phyloP scores from a whole-genome alignment of 2,329 filamentous ascomycete species.

The Stemphylium lycopersici region DNA sequence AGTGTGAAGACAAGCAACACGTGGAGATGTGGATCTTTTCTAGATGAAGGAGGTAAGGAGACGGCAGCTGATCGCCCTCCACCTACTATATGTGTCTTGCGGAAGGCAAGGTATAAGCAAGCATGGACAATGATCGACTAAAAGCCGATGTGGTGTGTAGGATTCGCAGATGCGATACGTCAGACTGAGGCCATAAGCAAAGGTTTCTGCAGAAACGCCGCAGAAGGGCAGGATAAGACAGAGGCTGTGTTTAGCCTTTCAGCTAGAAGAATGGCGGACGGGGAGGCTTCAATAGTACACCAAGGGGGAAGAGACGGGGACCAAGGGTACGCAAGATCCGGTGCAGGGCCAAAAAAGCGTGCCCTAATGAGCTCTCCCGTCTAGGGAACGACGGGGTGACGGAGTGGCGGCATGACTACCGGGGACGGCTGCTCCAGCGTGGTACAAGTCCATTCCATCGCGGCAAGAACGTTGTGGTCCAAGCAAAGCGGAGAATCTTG shows the following conservation, averaged over 20 bases:
- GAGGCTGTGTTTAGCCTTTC: conserved; percentile 3
- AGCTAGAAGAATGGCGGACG: conserved; percentile 5
- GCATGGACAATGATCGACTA: conserved; percentile 12
- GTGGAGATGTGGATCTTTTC: conserved; percentile 10
- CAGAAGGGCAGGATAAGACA: conserved; percentile 1
- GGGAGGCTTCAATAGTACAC: background rate
- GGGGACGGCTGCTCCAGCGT: conserved; percentile 15
- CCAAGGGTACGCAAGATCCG: conserved; percentile 2
- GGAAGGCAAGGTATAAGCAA: conserved; percentile 19
- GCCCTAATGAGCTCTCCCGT: conserved; percentile 1
- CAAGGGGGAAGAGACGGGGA: conserved; percentile 10
- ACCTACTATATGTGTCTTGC: conserved; percentile 14
- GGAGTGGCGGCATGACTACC: conserved; percentile 29
- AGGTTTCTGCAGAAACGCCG: conserved; percentile 4
- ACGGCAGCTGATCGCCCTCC: background rate
- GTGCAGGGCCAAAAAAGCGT: background rate
- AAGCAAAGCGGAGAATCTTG: conserved; percentile 24
- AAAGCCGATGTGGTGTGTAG: conserved; percentile 10
- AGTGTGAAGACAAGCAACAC: background rate
- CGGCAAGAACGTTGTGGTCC: conserved; percentile 30
- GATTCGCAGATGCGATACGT: conserved; percentile 1
- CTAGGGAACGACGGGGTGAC: conserved; percentile 20
- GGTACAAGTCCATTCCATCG: conserved; percentile 28
- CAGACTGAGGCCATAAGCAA: conserved; percentile 19
- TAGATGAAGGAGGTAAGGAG: conserved; percentile 3